Percentiles rank a stretch among this genome's conserved stretches.
phyloP scores from a whole-genome alignment of 2,329 filamentous ascomycete genomes.

The Calonectria pseudoturangicola region DNA sequence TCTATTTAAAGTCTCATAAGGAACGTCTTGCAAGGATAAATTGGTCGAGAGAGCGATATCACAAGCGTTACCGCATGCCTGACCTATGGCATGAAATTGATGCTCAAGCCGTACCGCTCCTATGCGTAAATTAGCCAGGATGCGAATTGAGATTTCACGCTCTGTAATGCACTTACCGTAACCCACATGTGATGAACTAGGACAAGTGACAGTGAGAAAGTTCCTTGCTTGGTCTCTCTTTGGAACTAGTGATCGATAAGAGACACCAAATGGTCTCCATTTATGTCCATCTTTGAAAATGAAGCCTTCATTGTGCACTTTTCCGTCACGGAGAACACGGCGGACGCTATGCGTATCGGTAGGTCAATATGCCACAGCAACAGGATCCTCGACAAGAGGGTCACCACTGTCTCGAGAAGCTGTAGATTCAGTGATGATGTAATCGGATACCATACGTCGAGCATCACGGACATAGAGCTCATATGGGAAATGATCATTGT shows the following conservation, averaged over 20 bases:
- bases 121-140: neutral
- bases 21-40: constrained; percentile 8
- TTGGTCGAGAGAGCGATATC: neutral
- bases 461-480: constrained; percentile 28
- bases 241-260: constrained; percentile 11
- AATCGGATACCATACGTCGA: constrained; percentile 25
- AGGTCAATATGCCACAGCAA: constrained; percentile 26
- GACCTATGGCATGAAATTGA: constrained; percentile 24
- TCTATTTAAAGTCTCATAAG: no score
- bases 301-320: constrained; percentile 24
- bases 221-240: neutral
- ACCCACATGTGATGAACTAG: constrained; percentile 27
- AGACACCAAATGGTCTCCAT: constrained; percentile 9
- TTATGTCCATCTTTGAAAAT: constrained; percentile 31
- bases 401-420: constrained; percentile 11
- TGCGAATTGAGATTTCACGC: neutral
- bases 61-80: constrained; percentile 22
- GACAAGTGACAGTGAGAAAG: constrained; percentile 27
- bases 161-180: neutral
- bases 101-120: constrained; percentile 20
- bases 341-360: constrained; percentile 28
- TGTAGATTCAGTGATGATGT: constrained; percentile 19
- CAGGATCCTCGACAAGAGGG: neutral
- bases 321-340: neutral
- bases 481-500: constrained; percentile 23